phyloP scores from a whole-genome alignment of 345 rosid genomes.

The Citrus sp. region DNA sequence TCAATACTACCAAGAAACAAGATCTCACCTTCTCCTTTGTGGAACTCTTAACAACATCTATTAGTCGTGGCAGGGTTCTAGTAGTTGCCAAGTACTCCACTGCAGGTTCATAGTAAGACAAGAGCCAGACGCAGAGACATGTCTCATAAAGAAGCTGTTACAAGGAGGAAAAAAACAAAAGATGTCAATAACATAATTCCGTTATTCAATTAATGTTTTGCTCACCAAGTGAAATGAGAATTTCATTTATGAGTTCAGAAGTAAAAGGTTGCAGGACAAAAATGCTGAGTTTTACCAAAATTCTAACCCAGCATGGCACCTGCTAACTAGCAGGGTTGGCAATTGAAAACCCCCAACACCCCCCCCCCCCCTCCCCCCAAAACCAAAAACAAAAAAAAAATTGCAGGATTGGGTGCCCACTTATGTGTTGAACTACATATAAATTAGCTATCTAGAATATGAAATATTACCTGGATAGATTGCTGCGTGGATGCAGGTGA shows the following conservation, averaged over 20 bases:
- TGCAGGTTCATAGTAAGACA: conserved; percentile 93
- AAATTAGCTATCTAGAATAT: neutral
- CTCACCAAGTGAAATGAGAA: conserved; percentile 3
- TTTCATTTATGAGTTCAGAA: conserved; percentile 1
- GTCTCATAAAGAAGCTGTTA: conserved; percentile 94
- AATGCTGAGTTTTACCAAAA: neutral
- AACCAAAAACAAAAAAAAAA: too few relatives aligned
- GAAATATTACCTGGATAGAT: conserved; percentile 73
- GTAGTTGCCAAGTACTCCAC: conserved; percentile 84
- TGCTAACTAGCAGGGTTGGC: neutral
- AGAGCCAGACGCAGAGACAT: conserved; percentile 91
- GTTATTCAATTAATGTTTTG: neutral
- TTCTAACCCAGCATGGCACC: neutral
- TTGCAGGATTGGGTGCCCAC: neutral
- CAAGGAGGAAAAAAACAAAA: conserved; percentile 6
- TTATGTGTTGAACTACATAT: neutral
- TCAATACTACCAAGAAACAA: neutral
- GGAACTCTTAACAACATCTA: conserved; percentile 83
- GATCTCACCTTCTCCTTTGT: conserved; percentile 87
- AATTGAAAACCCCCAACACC: too few relatives aligned
- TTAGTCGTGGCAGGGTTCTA: conserved; percentile 68
- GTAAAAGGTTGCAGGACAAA: neutral
- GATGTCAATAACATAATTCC: conserved; percentile 10
- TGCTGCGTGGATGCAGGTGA: conserved; percentile 97
- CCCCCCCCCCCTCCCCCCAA: too few relatives aligned